Percentiles rank a stretch among this genome's conserved stretches.
Conservation (phyloP, 2,329 filamentous ascomycete species). For the Penicillium sp. region DNA sequence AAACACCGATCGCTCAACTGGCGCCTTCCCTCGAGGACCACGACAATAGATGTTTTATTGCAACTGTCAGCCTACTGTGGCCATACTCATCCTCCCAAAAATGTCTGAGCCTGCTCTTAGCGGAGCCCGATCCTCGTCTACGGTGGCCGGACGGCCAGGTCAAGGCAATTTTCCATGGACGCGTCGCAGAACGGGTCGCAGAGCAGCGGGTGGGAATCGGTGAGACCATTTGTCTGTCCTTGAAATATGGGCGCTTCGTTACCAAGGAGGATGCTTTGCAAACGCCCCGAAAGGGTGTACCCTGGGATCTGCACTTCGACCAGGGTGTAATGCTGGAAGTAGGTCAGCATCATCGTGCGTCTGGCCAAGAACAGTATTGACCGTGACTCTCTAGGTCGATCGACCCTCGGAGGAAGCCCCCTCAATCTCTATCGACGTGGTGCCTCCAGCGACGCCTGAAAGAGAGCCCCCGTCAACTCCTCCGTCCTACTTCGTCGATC, state of each 20-base stretch:
- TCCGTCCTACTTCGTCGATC: conserved; percentile 12
- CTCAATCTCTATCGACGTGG: conserved; percentile 49
- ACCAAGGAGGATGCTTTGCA: conserved; percentile 46
- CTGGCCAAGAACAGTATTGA: conserved; percentile 1
- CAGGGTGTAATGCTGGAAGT: conserved; percentile 35
- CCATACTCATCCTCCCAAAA: conserved; percentile 75
- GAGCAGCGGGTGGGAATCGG: conserved; percentile 67
- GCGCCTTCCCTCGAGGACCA: conserved; percentile 29
- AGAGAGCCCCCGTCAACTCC: conserved; percentile 23
- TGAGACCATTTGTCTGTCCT: conserved; percentile 63
- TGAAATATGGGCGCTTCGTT: conserved; percentile 64
- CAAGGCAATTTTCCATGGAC: conserved; percentile 66
- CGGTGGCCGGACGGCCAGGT: conserved; percentile 74
- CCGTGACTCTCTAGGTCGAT: conserved; percentile 18
- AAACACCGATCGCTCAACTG: conserved; percentile 38
- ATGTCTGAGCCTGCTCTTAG: conserved; percentile 71
- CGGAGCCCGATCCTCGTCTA: conserved; percentile 76
- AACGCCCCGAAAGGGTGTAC: conserved; percentile 52
- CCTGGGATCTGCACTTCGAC: conserved; percentile 52
- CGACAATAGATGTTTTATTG: conserved; percentile 48
- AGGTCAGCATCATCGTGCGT: conserved; percentile 1
- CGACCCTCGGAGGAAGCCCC: conserved; percentile 20
- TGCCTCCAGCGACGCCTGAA: conserved; percentile 23
- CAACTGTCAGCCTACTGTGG: conserved; percentile 80
- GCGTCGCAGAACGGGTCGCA: conserved; percentile 63